phyloP scores from a whole-genome alignment of 176 grass and related monocot genomes.

The Oryza coarctata region DNA sequence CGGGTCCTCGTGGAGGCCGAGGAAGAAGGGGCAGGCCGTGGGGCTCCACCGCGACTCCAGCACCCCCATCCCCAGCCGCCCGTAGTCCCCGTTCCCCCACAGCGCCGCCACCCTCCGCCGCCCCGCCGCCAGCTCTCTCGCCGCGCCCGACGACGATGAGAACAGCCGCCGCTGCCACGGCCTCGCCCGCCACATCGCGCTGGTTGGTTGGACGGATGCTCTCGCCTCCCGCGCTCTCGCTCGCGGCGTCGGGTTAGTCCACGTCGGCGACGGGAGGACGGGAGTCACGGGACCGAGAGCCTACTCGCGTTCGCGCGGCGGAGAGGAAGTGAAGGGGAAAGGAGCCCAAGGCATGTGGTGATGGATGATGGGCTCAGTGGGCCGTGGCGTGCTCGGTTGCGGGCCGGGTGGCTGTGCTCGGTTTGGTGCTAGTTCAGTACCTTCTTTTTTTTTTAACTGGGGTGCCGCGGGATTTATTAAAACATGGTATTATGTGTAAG shows the following conservation, averaged over 20 bases:
- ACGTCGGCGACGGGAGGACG: conserved; percentile 15
- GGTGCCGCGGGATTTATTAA: too few relatives aligned
- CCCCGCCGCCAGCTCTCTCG: conserved; percentile 19
- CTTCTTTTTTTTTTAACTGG: too few relatives aligned
- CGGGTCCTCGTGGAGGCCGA: conserved; percentile 39
- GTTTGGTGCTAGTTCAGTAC: too few relatives aligned
- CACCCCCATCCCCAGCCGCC: conserved; percentile 68
- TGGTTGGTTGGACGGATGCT: not conserved
- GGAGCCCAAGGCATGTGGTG: not conserved
- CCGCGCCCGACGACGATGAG: conserved; percentile 32
- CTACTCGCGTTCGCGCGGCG: not conserved
- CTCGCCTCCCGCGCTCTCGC: not conserved
- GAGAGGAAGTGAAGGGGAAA: too few relatives aligned
- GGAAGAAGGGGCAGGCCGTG: conserved; percentile 72
- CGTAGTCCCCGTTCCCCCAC: conserved; percentile 94
- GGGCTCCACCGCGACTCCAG: conserved; percentile 87
- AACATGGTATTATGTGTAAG: too few relatives aligned
- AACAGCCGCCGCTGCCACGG: conserved; percentile 10
- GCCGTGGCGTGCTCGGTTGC: not conserved
- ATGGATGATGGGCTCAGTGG: not conserved
- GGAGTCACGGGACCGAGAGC: too few relatives aligned
- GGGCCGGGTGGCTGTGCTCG: too few relatives aligned
- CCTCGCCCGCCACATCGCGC: conserved; percentile 57
- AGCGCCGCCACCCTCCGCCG: conserved; percentile 68
- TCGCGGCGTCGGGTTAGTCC: conserved; percentile 31